Evolutionary conservation across 1,284 basidiomycete genomes (phyloP).

Genomic region (Ceratobasidium sp.): DNA sequence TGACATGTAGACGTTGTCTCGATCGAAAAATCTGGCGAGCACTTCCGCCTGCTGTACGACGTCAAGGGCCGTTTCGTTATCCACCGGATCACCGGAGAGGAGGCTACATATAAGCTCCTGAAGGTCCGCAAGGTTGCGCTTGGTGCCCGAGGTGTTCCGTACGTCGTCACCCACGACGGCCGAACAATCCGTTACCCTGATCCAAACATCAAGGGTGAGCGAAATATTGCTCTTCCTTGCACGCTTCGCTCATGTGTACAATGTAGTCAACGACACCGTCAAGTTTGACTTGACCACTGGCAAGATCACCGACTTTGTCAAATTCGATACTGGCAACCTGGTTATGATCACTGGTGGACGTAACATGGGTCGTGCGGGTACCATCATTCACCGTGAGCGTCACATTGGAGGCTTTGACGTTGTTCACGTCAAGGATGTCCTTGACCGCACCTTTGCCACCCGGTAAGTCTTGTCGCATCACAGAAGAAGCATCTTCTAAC

Average conservation of each 20-base stretch:
- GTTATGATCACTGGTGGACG: conserved; percentile 99
- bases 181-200: conserved; percentile 99
- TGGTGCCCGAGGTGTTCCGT: conserved; percentile 94
- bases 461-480: conserved; percentile 69
- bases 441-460: conserved; percentile 96
- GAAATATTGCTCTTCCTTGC: not conserved
- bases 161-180: conserved; percentile 99
- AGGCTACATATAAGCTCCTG: conserved; percentile 97
- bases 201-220: conserved; percentile 78
- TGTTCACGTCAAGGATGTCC: conserved; percentile 95
- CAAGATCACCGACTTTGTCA: conserved; percentile 93
- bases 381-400: conserved; percentile 96
- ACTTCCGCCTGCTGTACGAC: conserved; percentile 99
- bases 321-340: conserved; percentile 98
- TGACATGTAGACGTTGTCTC: conserved; percentile 86
- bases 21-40: conserved; percentile 98
- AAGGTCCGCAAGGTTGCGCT: conserved; percentile 95
- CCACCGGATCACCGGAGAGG: conserved; percentile 99
- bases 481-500: not conserved
- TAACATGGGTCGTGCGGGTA: conserved; percentile 99
- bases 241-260: not conserved
- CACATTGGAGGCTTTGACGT: conserved; percentile 99
- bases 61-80: conserved; percentile 99
- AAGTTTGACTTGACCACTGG: conserved; percentile 96
- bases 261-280: conserved; percentile 92